phyloP scores from a whole-genome alignment of 768 basidiomycete genomes.

The Pisolithus microcarpus region DNA sequence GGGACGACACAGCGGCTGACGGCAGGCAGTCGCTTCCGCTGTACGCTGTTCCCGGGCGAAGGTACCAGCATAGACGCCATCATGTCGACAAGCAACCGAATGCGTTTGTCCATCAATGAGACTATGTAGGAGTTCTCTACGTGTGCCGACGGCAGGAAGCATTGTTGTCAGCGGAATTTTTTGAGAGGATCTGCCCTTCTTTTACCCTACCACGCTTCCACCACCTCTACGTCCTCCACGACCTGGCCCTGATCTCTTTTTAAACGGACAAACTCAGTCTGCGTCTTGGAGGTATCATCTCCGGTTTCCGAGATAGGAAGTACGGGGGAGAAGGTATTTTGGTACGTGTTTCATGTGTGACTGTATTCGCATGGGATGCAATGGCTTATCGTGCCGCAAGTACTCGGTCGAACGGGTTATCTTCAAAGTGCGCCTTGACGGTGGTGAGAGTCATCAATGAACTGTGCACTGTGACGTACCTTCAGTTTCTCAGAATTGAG shows the following conservation, averaged over 20 bases:
- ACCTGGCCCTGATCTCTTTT: constrained; percentile 41
- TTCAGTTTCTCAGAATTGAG: constrained; percentile 95
- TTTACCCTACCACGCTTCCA: constrained; percentile 35
- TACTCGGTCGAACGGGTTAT: constrained; percentile 92
- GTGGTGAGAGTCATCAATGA: not conserved
- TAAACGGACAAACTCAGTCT: constrained; percentile 65
- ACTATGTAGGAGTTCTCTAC: too few relatives aligned
- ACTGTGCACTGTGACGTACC: constrained; percentile 37
- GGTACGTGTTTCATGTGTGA: constrained; percentile 96
- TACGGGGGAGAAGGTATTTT: constrained; percentile 78
- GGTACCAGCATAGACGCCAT: too few relatives aligned
- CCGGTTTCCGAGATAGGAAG: constrained; percentile 36
- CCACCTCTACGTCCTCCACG: constrained; percentile 44
- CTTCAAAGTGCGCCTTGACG: constrained; percentile 89
- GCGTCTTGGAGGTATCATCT: constrained; percentile 21
- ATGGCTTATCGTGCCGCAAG: constrained; percentile 87
- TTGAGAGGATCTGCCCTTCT: constrained; percentile 80
- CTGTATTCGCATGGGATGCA: constrained; percentile 85
- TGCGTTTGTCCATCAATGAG: too few relatives aligned
- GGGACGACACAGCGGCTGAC: too few relatives aligned
- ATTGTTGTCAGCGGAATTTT: constrained; percentile 45
- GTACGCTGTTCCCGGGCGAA: too few relatives aligned
- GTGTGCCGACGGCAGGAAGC: too few relatives aligned
- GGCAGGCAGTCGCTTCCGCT: too few relatives aligned
- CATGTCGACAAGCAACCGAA: too few relatives aligned